Percentiles rank a stretch among this genome's conserved stretches.
These are phyloP conservation scores for Venturia pyrina DNA, from an alignment of 2,329 filamentous ascomycete genomes.

Conservation along the genomic window DNA sequence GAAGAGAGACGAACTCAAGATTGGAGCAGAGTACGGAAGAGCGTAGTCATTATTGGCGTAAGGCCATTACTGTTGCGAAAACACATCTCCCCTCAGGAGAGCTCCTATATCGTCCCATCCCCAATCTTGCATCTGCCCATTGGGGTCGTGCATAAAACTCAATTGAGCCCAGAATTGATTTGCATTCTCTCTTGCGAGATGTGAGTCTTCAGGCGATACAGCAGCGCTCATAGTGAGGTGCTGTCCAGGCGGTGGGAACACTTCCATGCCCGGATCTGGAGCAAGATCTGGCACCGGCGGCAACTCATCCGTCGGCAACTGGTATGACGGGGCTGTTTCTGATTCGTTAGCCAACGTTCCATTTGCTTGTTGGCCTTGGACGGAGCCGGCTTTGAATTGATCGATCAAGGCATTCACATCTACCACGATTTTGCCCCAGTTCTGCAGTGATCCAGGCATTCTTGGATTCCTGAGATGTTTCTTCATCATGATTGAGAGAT, in stretches of 20 bases:
- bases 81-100: not conserved
- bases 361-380: not conserved
- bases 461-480: conserved; percentile 1
- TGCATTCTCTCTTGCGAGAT: not conserved
- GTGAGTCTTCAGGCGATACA: not conserved
- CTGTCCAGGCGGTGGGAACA: not conserved
- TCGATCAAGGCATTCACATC: conserved; percentile 4
- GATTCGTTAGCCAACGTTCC: not conserved
- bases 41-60: no score
- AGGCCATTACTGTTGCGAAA: not conserved
- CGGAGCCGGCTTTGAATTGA: not conserved
- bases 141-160: conserved; percentile 8
- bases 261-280: not conserved
- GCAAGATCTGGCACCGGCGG: not conserved
- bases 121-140: conserved; percentile 7
- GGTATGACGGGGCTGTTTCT: not conserved
- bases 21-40: no score
- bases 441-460: conserved; percentile 2
- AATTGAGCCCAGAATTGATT: conserved; percentile 9
- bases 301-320: not conserved
- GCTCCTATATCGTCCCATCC: conserved; percentile 7
- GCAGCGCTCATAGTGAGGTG: not conserved
- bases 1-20: no score
- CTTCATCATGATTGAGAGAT: not conserved
- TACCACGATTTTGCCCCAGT: conserved; percentile 6